Evolutionary conservation across 768 basidiomycete species (phyloP).

Genomic region (Tulasnella sp.): DNA sequence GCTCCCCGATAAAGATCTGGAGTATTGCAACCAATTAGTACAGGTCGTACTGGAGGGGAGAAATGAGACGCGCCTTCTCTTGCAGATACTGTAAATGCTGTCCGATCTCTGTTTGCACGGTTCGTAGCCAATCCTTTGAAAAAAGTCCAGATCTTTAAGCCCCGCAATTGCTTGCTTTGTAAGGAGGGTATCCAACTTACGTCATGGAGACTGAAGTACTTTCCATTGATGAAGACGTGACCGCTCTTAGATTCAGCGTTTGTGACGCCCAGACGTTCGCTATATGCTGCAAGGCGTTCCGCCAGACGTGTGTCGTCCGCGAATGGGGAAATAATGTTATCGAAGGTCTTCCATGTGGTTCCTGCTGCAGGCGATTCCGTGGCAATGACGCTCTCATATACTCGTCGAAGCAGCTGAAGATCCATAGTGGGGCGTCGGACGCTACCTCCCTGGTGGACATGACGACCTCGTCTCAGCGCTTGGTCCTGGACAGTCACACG

Average conservation of each 20-base stretch:
- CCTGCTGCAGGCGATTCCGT: conserved; percentile 7
- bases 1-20: conserved; percentile 47
- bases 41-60: neutral
- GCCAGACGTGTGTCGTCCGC: conserved; percentile 26
- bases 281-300: conserved; percentile 41
- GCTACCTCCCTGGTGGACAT: conserved; percentile 19
- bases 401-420: neutral
- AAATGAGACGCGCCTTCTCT: conserved; percentile 43
- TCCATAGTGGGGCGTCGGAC: conserved; percentile 23
- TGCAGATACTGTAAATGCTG: conserved; percentile 58
- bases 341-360: conserved; percentile 27
- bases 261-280: conserved; percentile 45
- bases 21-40: conserved; percentile 25
- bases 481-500: neutral
- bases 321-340: conserved; percentile 28
- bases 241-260: conserved; percentile 31
- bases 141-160: no score
- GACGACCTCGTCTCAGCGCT: neutral
- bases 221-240: conserved; percentile 84
- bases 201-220: conserved; percentile 53
- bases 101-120: conserved; percentile 47
- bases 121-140: conserved; percentile 50
- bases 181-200: conserved; percentile 34
- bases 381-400: conserved; percentile 22
- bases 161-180: no score